These are phyloP conservation scores for Colletotrichum salicis DNA, from an alignment of 2,329 filamentous ascomycete species.

Conservation along the genomic window DNA sequence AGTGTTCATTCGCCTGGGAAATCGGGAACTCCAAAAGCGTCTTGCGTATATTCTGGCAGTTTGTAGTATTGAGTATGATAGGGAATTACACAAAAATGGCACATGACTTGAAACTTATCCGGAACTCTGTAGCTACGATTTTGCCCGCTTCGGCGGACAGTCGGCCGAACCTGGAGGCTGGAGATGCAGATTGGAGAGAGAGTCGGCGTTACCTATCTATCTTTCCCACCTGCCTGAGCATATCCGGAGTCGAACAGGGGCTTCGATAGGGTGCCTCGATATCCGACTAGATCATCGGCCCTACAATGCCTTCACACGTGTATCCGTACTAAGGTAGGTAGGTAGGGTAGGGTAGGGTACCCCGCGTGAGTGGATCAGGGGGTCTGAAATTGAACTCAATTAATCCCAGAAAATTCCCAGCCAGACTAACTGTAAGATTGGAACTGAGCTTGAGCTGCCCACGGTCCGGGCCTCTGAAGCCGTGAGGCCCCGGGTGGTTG, in stretches of 20 bases:
- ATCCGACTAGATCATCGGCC: background rate
- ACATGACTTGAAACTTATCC: constrained; percentile 3
- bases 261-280: background rate
- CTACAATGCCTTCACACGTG: background rate
- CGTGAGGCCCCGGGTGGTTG: background rate
- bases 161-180: background rate
- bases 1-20: constrained; percentile 8
- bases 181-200: background rate
- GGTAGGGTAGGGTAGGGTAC: background rate
- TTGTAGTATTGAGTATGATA: constrained; percentile 32
- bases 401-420: background rate
- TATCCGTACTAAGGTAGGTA: background rate
- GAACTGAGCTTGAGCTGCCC: background rate
- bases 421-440: background rate
- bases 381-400: background rate
- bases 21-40: constrained; percentile 22
- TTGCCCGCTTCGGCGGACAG: background rate
- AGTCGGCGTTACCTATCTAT: background rate
- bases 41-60: constrained; percentile 19
- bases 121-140: background rate
- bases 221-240: background rate
- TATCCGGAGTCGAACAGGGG: background rate
- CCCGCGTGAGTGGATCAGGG: background rate
- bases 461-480: too few species aligned
- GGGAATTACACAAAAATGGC: constrained; percentile 27